Evolutionary conservation across 371 early-diverging fungal genomes (phyloP).

Genomic region (Choanephora cucurbitarum): DNA sequence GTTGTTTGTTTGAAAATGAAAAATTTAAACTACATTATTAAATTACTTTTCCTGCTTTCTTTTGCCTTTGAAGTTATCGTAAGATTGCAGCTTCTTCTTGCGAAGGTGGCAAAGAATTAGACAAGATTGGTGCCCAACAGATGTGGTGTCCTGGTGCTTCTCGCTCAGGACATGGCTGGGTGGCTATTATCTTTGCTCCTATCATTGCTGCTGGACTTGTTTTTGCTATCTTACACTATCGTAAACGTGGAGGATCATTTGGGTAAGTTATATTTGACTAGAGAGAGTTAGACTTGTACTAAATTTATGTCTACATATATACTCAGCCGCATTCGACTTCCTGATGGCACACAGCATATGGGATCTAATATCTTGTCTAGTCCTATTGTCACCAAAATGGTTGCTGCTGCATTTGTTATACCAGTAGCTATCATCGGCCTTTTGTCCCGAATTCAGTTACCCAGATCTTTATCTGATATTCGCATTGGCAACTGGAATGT

Average conservation of each 20-base stretch:
- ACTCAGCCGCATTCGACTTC: slow-evolving; percentile 42
- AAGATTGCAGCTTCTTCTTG: slow-evolving; percentile 78
- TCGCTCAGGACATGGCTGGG: slow-evolving; percentile 34
- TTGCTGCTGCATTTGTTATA: slow-evolving; percentile 40
- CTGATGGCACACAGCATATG: slow-evolving; percentile 28
- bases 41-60: slow-evolving; percentile 2
- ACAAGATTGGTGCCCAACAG: slow-evolving; percentile 51
- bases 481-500: slow-evolving; percentile 27
- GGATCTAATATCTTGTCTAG: slow-evolving; percentile 28
- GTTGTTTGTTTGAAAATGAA: neutral
- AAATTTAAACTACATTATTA: neutral
- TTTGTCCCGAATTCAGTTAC: slow-evolving; percentile 42
- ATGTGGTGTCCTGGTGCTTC: slow-evolving; percentile 70
- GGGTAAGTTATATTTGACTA: slow-evolving; percentile 22
- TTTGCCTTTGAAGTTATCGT: slow-evolving; percentile 59
- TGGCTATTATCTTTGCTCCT: slow-evolving; percentile 39
- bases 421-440: slow-evolving; percentile 44
- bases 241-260: slow-evolving; percentile 34
- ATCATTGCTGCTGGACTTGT: slow-evolving; percentile 40
- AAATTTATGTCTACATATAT: neutral
- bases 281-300: neutral
- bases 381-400: slow-evolving; percentile 41
- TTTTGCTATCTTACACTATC: slow-evolving; percentile 38
- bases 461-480: slow-evolving; percentile 33
- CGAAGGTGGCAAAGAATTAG: slow-evolving; percentile 57